Conservation (phyloP, 768 basidiomycete species). For the Serendipita sp. region DNA sequence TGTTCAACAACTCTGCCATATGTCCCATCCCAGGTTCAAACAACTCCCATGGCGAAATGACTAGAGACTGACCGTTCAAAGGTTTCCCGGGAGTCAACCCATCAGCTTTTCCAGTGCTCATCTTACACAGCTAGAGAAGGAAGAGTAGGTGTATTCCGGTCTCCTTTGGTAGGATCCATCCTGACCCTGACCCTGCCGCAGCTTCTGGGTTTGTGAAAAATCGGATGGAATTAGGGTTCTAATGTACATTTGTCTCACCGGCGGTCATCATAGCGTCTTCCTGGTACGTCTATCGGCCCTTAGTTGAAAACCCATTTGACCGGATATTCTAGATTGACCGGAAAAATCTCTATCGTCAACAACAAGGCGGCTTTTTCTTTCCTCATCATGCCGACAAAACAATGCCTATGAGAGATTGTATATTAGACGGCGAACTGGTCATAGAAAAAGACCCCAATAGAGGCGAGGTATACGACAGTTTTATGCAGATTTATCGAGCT, state of each 20-base stretch:
- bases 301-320: background rate
- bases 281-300: conserved; percentile 37
- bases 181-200: conserved; percentile 18
- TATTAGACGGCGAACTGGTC: conserved; percentile 90
- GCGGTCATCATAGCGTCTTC: conserved; percentile 42
- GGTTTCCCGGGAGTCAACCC: conserved; percentile 93
- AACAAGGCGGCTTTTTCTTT: conserved; percentile 61
- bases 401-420: conserved; percentile 54
- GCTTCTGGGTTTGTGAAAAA: conserved; percentile 99
- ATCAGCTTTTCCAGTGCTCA: conserved; percentile 68
- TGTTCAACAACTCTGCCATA: conserved; percentile 48
- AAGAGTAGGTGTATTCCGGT: conserved; percentile 45
- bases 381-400: conserved; percentile 68
- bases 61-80: conserved; percentile 17
- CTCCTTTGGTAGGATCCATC: background rate
- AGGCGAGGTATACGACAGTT: conserved; percentile 34
- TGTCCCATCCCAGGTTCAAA: conserved; percentile 48
- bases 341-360: conserved; percentile 68
- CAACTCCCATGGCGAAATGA: background rate
- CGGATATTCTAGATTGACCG: conserved; percentile 62
- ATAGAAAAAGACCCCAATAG: conserved; percentile 71
- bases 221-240: conserved; percentile 89
- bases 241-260: conserved; percentile 51
- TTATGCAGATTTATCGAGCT: background rate
- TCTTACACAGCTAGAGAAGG: conserved; percentile 56